A percentile compares a stretch with the other conserved stretches of the same genome.
These are phyloP conservation scores for Gyromitra esculenta DNA, from an alignment of 2,329 filamentous ascomycete species.

Conservation along the genomic window DNA sequence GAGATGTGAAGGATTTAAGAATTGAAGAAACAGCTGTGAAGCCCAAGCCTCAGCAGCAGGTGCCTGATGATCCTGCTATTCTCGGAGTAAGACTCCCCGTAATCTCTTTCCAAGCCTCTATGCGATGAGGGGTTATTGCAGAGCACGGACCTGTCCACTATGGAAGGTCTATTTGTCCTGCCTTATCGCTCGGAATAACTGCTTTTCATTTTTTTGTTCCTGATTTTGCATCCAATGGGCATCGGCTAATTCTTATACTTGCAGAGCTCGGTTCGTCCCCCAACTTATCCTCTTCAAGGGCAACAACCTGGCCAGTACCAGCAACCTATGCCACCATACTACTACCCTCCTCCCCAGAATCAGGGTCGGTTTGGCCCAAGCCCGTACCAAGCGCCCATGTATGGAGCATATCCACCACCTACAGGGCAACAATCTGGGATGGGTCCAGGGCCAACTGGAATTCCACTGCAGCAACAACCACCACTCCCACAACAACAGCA, in stretches of 20 bases:
- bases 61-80: slow-evolving; percentile 95
- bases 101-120: slow-evolving; percentile 59
- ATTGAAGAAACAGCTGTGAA: slow-evolving; percentile 84
- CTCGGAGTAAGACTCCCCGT: slow-evolving; percentile 77
- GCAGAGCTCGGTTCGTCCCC: slow-evolving; percentile 52
- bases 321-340: slow-evolving; percentile 50
- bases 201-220: slow-evolving; percentile 9
- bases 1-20: slow-evolving; percentile 96
- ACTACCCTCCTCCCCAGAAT: slow-evolving; percentile 49
- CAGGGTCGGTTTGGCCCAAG: slow-evolving; percentile 53
- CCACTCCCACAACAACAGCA: slow-evolving; percentile 58
- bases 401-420: slow-evolving; percentile 52
- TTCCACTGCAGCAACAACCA: slow-evolving; percentile 61
- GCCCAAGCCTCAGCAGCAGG: slow-evolving; percentile 77
- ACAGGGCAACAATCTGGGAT: slow-evolving; percentile 62
- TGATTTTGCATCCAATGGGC: not conserved
- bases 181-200: not conserved
- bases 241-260: slow-evolving; percentile 29
- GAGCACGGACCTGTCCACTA: not conserved
- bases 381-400: slow-evolving; percentile 52
- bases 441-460: slow-evolving; percentile 66
- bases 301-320: slow-evolving; percentile 51
- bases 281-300: slow-evolving; percentile 42
- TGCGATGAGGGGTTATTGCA: slow-evolving; percentile 26
- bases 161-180: not conserved